Evolutionary conservation across 2,329 filamentous ascomycete genomes (phyloP).

Genomic region (Aulographum hederae): DNA sequence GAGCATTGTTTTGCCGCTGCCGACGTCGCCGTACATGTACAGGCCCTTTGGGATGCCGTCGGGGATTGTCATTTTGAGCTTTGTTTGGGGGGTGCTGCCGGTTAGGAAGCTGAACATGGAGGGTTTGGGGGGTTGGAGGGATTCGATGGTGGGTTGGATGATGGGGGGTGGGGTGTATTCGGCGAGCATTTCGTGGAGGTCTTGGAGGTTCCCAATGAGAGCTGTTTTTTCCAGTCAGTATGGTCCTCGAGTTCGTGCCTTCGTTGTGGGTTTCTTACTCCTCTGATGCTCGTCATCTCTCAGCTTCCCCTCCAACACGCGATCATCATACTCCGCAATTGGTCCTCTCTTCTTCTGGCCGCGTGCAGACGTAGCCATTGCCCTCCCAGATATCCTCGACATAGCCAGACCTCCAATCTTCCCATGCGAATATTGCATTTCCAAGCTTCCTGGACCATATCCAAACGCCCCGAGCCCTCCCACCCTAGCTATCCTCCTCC

Average conservation of each 20-base stretch:
- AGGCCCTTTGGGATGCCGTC: slow-evolving; percentile 67
- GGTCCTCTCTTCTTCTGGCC: slow-evolving; percentile 41
- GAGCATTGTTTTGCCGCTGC: slow-evolving; percentile 96
- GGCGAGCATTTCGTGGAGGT: slow-evolving; percentile 67
- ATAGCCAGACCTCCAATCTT: no score
- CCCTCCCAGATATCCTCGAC: no score
- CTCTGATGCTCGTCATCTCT: slow-evolving; percentile 84
- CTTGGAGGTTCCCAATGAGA: slow-evolving; percentile 78
- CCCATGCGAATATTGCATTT: no score
- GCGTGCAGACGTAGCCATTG: no score
- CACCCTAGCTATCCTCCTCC: no score
- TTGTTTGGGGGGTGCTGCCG: slow-evolving; percentile 21
- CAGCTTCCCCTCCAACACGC: slow-evolving; percentile 55
- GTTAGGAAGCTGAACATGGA: slow-evolving; percentile 44
- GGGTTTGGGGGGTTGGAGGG: slow-evolving; percentile 35
- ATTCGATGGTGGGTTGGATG: slow-evolving; percentile 58
- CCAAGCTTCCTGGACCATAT: no score
- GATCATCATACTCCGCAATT: slow-evolving; percentile 70
- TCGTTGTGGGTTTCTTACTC: slow-evolving; percentile 34
- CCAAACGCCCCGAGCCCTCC: no score
- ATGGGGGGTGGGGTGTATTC: slow-evolving; percentile 58
- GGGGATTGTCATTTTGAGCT: slow-evolving; percentile 36
- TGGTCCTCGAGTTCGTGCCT: neutral
- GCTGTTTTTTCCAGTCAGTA: slow-evolving; percentile 37
- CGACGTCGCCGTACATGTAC: slow-evolving; percentile 93